These are phyloP conservation scores for Mortierella sp. DNA, from an alignment of 371 early-diverging fungal genomes.

Conservation along the genomic window DNA sequence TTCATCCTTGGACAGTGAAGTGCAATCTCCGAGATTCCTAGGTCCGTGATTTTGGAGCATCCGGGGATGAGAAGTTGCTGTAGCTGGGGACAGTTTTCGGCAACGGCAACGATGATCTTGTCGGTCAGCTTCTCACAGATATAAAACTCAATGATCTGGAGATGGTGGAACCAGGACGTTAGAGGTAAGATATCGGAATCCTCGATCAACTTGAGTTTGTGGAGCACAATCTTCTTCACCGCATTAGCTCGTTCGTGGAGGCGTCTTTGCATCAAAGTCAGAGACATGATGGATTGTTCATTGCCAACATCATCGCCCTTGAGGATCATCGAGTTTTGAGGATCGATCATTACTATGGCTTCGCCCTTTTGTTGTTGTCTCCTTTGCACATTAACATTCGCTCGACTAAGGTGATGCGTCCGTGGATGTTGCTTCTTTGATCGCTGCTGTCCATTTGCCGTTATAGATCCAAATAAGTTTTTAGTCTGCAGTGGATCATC, in stretches of 20 bases:
- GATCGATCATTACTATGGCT: too few species aligned
- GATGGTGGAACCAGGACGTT: conserved; percentile 47
- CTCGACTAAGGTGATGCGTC: too few species aligned
- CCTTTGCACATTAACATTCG: too few species aligned
- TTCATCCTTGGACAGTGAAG: conserved; percentile 59
- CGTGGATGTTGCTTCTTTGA: not conserved
- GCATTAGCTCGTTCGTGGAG: conserved; percentile 37
- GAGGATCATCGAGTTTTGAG: too few species aligned
- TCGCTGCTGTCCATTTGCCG: too few species aligned
- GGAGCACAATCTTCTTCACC: conserved; percentile 52
- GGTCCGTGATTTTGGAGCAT: conserved; percentile 66
- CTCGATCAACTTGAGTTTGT: conserved; percentile 46
- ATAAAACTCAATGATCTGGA: conserved; percentile 55
- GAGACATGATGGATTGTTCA: conserved; percentile 32
- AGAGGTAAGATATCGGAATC: conserved; percentile 42
- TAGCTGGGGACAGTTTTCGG: conserved; percentile 48
- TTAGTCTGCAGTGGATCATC: too few species aligned
- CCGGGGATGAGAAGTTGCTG: conserved; percentile 67
- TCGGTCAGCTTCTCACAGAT: conserved; percentile 67
- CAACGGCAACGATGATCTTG: conserved; percentile 54
- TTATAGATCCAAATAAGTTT: too few species aligned
- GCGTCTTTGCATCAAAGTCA: conserved; percentile 31
- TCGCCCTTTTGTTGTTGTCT: too few species aligned
- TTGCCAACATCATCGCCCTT: too few species aligned
- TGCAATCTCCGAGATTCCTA: conserved; percentile 58